Percentiles rank a stretch among this genome's conserved stretches.
phyloP scores from a whole-genome alignment of 371 early-diverging fungal genomes.

The Mortierella sp. region DNA sequence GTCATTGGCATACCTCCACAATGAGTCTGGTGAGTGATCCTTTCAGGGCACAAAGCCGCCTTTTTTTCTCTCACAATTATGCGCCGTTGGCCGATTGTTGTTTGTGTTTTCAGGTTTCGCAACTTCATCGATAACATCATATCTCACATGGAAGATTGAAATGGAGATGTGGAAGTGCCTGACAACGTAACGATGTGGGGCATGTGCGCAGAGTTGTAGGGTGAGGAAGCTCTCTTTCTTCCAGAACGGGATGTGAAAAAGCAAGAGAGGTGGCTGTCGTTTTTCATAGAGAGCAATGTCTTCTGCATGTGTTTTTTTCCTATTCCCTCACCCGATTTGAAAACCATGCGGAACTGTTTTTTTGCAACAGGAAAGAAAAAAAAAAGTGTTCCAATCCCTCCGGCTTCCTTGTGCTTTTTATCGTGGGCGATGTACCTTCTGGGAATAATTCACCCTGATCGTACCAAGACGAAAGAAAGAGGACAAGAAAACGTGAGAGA shows the following conservation, averaged over 20 bases:
- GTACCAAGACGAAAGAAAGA: background rate
- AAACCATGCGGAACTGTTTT: background rate
- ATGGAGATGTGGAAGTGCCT: background rate
- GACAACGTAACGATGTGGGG: background rate
- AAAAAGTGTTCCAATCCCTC: background rate
- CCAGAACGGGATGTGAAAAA: constrained; percentile 5
- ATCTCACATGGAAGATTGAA: background rate
- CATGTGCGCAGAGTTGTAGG: background rate
- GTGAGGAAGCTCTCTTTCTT: background rate
- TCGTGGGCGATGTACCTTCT: background rate
- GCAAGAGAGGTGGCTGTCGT: background rate
- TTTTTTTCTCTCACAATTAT: background rate
- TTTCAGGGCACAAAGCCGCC: background rate
- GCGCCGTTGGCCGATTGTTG: background rate
- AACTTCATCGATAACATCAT: background rate
- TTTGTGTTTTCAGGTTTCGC: background rate
- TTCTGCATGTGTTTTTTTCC: constrained; percentile 5
- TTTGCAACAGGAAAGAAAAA: background rate
- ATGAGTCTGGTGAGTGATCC: constrained; percentile 81
- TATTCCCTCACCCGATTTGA: background rate
- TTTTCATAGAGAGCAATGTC: background rate
- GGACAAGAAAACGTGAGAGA: background rate
- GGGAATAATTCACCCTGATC: constrained; percentile 1
- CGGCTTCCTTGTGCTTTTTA: constrained; percentile 8
- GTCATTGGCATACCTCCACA: constrained; percentile 88